These are phyloP conservation scores for Ramichloridium luteum DNA, from an alignment of 2,329 filamentous ascomycete species.

Conservation along the genomic window DNA sequence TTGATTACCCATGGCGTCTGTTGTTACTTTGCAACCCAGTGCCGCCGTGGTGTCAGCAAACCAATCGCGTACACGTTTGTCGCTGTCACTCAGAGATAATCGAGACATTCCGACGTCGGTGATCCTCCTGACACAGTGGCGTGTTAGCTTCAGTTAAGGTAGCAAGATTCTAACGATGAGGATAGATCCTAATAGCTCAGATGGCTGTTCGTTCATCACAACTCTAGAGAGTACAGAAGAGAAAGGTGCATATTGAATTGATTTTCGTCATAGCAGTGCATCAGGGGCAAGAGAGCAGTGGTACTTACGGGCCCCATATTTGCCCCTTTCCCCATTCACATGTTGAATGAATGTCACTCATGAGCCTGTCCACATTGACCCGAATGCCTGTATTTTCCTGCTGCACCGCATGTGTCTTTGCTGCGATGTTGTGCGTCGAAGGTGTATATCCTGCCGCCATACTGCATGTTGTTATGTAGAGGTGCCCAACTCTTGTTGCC, in stretches of 20 bases:
- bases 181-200: conserved; percentile 8
- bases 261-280: conserved; percentile 12
- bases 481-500: no score
- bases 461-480: no score
- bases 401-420: no score
- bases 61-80: conserved; percentile 63
- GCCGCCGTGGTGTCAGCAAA: conserved; percentile 51
- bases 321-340: conserved; percentile 56
- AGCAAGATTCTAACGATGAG: neutral
- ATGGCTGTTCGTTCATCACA: conserved; percentile 17
- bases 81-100: conserved; percentile 56
- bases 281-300: conserved; percentile 4
- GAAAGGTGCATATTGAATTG: conserved; percentile 6
- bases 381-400: no score
- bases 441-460: no score
- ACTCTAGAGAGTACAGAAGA: conserved; percentile 3
- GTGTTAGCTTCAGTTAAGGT: no score
- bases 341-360: conserved; percentile 52
- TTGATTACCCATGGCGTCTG: conserved; percentile 71
- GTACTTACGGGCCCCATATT: conserved; percentile 52
- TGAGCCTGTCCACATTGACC: conserved; percentile 47
- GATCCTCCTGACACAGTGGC: no score
- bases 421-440: conserved; percentile 2
- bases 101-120: conserved; percentile 69
- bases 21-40: conserved; percentile 53